Evolutionary conservation across 2,329 filamentous ascomycete genomes (phyloP).

Genomic region (Rachicladosporium sp.): DNA sequence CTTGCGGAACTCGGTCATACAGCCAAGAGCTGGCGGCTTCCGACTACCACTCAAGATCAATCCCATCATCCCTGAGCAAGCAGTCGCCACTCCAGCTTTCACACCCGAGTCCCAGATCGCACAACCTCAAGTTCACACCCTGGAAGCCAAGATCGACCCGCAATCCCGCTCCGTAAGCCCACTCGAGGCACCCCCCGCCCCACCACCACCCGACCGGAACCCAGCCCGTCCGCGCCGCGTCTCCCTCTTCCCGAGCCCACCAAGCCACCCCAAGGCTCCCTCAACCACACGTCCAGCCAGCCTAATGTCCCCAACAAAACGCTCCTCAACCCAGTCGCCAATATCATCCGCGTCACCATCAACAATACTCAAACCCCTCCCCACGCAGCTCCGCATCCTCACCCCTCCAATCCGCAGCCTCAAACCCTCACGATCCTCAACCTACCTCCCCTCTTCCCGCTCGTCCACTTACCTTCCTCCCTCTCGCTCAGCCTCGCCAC

Average conservation of each 20-base stretch:
- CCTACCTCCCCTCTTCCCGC: conserved; percentile 4
- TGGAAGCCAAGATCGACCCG: conserved; percentile 14
- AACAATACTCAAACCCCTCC: conserved; percentile 14
- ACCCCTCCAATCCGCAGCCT: conserved; percentile 17
- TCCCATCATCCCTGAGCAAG: conserved; percentile 19
- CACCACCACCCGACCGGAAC: background rate
- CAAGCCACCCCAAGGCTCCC: background rate
- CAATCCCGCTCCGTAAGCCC: background rate
- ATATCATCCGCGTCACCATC: conserved; percentile 2
- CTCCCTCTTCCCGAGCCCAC: background rate
- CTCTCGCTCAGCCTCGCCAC: background rate
- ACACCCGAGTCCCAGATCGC: conserved; percentile 2
- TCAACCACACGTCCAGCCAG: conserved; percentile 1
- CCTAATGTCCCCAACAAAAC: background rate
- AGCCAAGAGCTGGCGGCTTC: conserved; percentile 12
- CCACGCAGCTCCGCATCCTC: conserved; percentile 22
- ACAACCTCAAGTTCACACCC: conserved; percentile 9
- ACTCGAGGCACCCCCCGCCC: background rate
- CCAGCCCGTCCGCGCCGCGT: too few relatives aligned
- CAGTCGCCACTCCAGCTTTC: conserved; percentile 3
- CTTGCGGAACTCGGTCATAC: conserved; percentile 1
- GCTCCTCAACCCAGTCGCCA: background rate
- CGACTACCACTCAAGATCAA: conserved; percentile 23
- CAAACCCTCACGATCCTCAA: conserved; percentile 17
- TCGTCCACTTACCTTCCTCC: conserved; percentile 5